Conservation (phyloP, 176 grass and related monocot species). For the Triticum timopheevii region DNA sequence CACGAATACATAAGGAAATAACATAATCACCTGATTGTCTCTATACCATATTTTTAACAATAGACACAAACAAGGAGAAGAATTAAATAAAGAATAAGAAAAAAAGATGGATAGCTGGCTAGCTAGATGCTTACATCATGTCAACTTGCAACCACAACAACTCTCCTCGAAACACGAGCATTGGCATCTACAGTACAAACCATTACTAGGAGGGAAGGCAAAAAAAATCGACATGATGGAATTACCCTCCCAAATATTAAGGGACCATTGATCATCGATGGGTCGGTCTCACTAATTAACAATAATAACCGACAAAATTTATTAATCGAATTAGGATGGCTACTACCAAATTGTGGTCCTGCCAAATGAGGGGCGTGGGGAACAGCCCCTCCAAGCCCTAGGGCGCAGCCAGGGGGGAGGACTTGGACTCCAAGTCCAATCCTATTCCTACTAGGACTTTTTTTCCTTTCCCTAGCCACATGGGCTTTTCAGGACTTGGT, state of each 20-base stretch:
- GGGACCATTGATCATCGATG: background rate
- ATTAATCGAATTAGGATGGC: background rate
- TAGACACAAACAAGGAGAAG: background rate
- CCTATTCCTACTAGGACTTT: no score
- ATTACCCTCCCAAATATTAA: constrained; percentile 9
- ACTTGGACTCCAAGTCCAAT: no score
- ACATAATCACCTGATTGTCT: no score
- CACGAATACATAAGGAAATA: no score
- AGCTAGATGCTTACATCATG: constrained; percentile 38
- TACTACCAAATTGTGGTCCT: constrained; percentile 44
- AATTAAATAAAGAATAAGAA: background rate
- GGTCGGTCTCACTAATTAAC: constrained; percentile 11
- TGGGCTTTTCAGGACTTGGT: no score
- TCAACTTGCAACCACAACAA: constrained; percentile 19
- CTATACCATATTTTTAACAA: background rate
- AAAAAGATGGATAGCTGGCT: background rate
- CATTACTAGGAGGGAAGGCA: constrained; percentile 14
- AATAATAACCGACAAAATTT: background rate
- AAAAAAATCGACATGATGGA: constrained; percentile 13
- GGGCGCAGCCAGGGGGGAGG: no score
- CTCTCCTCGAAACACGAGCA: constrained; percentile 37
- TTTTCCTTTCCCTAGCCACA: no score
- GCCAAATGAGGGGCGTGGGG: background rate
- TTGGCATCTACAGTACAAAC: background rate
- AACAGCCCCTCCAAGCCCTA: no score